A percentile compares a stretch with the other conserved stretches of the same genome.
Conservation (phyloP, 768 basidiomycete genomes). For the Rhodotorula sphaerocarpa region DNA sequence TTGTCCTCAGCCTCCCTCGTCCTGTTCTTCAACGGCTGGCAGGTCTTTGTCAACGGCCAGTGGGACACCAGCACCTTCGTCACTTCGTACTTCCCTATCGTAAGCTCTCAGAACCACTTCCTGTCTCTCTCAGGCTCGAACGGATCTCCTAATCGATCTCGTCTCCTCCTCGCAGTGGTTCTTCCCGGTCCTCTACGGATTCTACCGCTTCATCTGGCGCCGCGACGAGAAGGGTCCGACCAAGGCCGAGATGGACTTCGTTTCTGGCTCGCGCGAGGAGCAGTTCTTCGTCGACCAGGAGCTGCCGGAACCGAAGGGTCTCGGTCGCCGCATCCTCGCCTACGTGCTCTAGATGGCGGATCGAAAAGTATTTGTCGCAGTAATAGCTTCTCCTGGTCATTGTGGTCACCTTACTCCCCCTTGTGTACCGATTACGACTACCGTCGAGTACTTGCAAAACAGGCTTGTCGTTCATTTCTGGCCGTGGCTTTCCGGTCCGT, state of each 20-base stretch:
- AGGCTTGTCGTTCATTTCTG: no score
- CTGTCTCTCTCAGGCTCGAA: no score
- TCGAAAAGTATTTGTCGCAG: no score
- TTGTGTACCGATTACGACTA: no score
- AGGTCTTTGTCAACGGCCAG: conserved; percentile 6
- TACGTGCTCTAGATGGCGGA: conserved; percentile 9
- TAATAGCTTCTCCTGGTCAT: no score
- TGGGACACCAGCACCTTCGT: conserved; percentile 18
- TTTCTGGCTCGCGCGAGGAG: conserved; percentile 27
- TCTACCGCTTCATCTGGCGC: conserved; percentile 22
- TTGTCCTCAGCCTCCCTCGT: conserved; percentile 23
- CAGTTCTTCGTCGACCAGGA: conserved; percentile 4
- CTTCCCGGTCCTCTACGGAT: conserved; percentile 15
- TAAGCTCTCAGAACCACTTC: neutral
- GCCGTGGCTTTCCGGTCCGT: no score
- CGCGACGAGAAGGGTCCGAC: conserved; percentile 11
- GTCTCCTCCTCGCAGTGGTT: conserved; percentile 6
- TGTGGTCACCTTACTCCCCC: no score
- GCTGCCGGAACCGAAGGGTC: neutral
- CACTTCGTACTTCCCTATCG: neutral
- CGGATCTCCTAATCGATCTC: neutral
- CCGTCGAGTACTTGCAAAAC: no score
- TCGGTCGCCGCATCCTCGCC: conserved; percentile 1
- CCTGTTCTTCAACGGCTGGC: conserved; percentile 35
- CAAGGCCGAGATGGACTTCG: conserved; percentile 15